Evolutionary conservation across 2,329 filamentous ascomycete species (phyloP).

Genomic region (Diplodia scrobiculata): DNA sequence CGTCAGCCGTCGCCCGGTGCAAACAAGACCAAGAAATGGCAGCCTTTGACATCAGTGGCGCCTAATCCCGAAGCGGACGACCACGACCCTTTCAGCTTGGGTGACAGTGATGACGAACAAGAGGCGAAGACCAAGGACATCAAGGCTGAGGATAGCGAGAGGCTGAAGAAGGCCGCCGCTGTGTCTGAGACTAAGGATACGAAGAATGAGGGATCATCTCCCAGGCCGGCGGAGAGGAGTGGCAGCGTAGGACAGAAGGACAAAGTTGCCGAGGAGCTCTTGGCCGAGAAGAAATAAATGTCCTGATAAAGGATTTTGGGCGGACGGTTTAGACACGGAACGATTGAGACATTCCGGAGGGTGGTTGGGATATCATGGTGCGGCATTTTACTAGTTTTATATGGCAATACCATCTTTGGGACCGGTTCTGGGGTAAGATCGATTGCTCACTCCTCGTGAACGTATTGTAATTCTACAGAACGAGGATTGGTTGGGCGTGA

Average conservation of each 20-base stretch:
- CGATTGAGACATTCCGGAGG: neutral
- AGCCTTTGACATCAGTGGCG: conserved; percentile 83
- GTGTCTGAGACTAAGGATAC: conserved; percentile 51
- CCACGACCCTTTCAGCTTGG: conserved; percentile 94
- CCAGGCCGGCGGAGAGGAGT: conserved; percentile 44
- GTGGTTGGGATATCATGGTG: conserved; percentile 6
- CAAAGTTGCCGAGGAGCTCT: conserved; percentile 51
- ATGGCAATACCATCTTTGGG: conserved; percentile 2
- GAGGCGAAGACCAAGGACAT: conserved; percentile 69
- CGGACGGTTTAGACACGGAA: neutral
- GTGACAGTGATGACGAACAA: conserved; percentile 91
- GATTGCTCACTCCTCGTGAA: neutral
- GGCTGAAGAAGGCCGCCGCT: conserved; percentile 54
- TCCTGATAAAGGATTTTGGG: neutral
- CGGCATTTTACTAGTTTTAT: conserved; percentile 19
- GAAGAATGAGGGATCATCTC: conserved; percentile 21
- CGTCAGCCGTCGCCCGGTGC: conserved; percentile 38
- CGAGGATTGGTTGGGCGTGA: neutral
- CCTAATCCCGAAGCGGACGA: conserved; percentile 78
- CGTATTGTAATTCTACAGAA: neutral
- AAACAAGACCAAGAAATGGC: conserved; percentile 87
- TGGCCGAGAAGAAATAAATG: conserved; percentile 34
- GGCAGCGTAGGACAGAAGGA: conserved; percentile 50
- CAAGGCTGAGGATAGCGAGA: conserved; percentile 56
- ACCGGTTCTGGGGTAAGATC: neutral